Conservation (phyloP, 148 eudicot species). For the Rhododendron vialii region DNA sequence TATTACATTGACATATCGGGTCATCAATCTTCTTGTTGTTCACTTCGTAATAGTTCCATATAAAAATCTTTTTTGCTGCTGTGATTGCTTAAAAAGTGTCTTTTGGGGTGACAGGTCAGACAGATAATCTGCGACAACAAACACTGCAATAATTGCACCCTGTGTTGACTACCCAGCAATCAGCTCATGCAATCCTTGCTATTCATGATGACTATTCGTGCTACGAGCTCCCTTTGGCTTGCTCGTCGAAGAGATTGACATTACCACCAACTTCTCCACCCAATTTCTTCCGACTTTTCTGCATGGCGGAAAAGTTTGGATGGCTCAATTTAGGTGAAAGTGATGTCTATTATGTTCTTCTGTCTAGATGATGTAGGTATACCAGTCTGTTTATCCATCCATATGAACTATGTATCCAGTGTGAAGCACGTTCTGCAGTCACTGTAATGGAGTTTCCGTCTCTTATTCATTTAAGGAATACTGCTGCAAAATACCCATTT, state of each 20-base stretch:
- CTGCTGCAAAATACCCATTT: background rate
- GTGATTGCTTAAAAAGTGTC: background rate
- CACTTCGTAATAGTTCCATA: background rate
- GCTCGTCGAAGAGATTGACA: slow-evolving; percentile 47
- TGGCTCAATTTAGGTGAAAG: background rate
- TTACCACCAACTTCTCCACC: background rate
- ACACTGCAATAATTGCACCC: slow-evolving; percentile 50
- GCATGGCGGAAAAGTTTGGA: background rate
- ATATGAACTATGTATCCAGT: background rate
- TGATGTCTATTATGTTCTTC: background rate
- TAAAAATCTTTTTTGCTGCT: background rate
- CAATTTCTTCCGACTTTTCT: background rate
- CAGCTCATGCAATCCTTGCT: slow-evolving; percentile 49
- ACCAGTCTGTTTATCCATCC: background rate
- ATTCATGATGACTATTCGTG: slow-evolving; percentile 47
- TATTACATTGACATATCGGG: background rate
- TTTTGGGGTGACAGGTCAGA: slow-evolving; percentile 19
- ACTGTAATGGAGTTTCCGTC: background rate
- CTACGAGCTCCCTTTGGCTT: slow-evolving; percentile 53
- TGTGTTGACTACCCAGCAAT: slow-evolving; percentile 42
- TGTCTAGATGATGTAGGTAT: background rate
- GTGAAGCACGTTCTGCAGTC: background rate
- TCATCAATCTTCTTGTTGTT: background rate
- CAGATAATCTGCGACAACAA: slow-evolving; percentile 49
- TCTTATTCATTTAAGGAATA: background rate